Conservation (phyloP, 2,329 filamentous ascomycete species). For the Phialophora tarda region DNA sequence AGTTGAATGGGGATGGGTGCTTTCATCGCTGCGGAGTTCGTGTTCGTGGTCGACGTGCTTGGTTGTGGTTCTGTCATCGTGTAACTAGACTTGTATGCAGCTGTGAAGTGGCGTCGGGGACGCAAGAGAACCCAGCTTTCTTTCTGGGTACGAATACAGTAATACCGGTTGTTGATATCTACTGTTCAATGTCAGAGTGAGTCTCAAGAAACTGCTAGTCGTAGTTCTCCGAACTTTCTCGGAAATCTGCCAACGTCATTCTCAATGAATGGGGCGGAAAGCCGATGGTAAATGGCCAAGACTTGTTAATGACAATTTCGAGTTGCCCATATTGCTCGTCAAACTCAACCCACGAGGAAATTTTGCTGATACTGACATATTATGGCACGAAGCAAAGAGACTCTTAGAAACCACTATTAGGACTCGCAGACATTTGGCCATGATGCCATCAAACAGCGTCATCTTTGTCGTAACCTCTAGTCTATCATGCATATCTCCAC, state of each 20-base stretch:
- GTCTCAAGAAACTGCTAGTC: background rate
- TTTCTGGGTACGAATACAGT: background rate
- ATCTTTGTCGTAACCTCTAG: constrained; percentile 1
- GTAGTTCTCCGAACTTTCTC: background rate
- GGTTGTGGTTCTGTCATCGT: constrained; percentile 2
- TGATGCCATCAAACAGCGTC: background rate
- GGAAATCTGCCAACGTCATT: background rate
- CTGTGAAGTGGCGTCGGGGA: background rate
- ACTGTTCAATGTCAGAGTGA: background rate
- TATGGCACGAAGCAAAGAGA: background rate
- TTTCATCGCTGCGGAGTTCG: constrained; percentile 24
- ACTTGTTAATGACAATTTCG: background rate
- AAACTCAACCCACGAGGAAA: background rate
- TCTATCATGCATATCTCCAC: constrained; percentile 7
- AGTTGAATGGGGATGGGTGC: constrained; percentile 15
- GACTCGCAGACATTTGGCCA: background rate
- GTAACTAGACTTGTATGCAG: background rate
- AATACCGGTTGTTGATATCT: background rate
- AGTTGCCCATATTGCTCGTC: background rate
- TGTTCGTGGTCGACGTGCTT: background rate
- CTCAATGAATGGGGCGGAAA: background rate
- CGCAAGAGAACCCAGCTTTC: background rate
- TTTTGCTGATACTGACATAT: background rate
- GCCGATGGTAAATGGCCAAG: background rate
- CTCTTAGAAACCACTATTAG: background rate